These are phyloP conservation scores for Leccinum longicurvipes DNA, from an alignment of 768 basidiomycete genomes.

Conservation along the genomic window DNA sequence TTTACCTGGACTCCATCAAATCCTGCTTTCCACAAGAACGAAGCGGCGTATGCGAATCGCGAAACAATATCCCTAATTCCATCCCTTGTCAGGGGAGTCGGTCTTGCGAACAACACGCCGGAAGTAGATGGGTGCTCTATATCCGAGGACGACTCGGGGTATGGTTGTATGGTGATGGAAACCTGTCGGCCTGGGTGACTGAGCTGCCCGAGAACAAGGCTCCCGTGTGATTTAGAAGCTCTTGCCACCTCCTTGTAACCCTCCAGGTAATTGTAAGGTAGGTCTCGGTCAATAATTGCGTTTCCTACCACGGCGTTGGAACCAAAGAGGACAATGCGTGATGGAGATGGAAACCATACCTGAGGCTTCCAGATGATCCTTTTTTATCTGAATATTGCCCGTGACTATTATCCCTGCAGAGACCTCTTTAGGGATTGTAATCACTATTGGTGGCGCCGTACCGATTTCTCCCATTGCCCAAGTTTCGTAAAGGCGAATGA, in stretches of 20 bases:
- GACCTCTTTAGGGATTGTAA: slow-evolving; percentile 2
- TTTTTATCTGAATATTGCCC: slow-evolving; percentile 35
- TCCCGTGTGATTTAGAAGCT: slow-evolving; percentile 31
- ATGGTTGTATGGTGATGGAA: slow-evolving; percentile 33
- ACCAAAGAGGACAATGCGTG: background rate
- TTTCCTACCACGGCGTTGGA: slow-evolving; percentile 21
- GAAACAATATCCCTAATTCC: slow-evolving; percentile 51
- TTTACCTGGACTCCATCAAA: slow-evolving; percentile 63
- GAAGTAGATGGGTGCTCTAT: slow-evolving; percentile 33
- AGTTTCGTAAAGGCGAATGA: slow-evolving; percentile 33
- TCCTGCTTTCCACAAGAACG: slow-evolving; percentile 51
- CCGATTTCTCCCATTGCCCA: slow-evolving; percentile 33
- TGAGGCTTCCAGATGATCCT: slow-evolving; percentile 33
- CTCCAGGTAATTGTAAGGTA: slow-evolving; percentile 22
- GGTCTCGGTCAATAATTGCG: slow-evolving; percentile 30
- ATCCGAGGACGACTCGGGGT: slow-evolving; percentile 34
- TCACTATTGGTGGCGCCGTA: slow-evolving; percentile 2
- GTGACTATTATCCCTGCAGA: slow-evolving; percentile 31
- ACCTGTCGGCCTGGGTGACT: slow-evolving; percentile 35
- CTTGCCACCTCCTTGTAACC: slow-evolving; percentile 22
- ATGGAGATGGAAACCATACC: slow-evolving; percentile 13
- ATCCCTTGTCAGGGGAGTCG: slow-evolving; percentile 37
- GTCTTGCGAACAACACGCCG: slow-evolving; percentile 31
- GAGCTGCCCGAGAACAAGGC: slow-evolving; percentile 32
- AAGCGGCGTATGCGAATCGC: slow-evolving; percentile 53